Percentiles rank a stretch among this genome's conserved stretches.
These are phyloP conservation scores for Petunia secreta DNA, from an alignment of 257 asterid species.

Conservation along the genomic window DNA sequence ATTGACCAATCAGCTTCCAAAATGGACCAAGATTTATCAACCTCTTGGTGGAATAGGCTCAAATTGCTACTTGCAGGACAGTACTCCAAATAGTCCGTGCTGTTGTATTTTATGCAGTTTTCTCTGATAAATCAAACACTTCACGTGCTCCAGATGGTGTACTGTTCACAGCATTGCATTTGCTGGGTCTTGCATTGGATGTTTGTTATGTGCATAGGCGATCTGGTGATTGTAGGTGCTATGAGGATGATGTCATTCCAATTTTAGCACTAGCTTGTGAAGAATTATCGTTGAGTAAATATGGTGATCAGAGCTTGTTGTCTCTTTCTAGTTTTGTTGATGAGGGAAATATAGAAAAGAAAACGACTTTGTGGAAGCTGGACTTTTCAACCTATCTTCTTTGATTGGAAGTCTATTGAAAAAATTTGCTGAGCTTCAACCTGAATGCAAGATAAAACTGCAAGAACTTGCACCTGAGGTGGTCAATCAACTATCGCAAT, in stretches of 20 bases:
- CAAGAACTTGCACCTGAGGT: conserved; percentile 81
- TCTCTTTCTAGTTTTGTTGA: conserved; percentile 88
- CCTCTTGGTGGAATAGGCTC: conserved; percentile 86
- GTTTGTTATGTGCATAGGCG: conserved; percentile 63
- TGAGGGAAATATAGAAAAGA: conserved; percentile 77
- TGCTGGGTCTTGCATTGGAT: conserved; percentile 83
- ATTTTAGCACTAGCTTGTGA: conserved; percentile 75
- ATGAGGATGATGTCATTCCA: conserved; percentile 65
- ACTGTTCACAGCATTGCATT: conserved; percentile 77
- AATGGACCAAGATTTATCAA: conserved; percentile 77
- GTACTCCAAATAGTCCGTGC: conserved; percentile 78
- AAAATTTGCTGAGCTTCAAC: conserved; percentile 79
- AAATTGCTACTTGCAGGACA: conserved; percentile 82
- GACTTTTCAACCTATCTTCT: conserved; percentile 54
- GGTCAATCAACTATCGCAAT: conserved; percentile 59
- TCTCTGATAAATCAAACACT: conserved; percentile 49
- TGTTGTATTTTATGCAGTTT: conserved; percentile 78
- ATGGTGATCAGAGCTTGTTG: conserved; percentile 83
- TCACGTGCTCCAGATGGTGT: conserved; percentile 91
- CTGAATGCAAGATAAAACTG: conserved; percentile 68
- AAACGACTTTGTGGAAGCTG: conserved; percentile 65
- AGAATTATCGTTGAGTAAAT: conserved; percentile 58
- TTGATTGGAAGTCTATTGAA: conserved; percentile 60
- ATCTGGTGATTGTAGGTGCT: conserved; percentile 55
- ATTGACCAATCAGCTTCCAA: conserved; percentile 79